Evolutionary conservation across 225 moss, liverwort and hornwort genomes (phyloP), one percentile per base, ranked within the genome.

Genomic region (Anthoceros angustus): DNA sequence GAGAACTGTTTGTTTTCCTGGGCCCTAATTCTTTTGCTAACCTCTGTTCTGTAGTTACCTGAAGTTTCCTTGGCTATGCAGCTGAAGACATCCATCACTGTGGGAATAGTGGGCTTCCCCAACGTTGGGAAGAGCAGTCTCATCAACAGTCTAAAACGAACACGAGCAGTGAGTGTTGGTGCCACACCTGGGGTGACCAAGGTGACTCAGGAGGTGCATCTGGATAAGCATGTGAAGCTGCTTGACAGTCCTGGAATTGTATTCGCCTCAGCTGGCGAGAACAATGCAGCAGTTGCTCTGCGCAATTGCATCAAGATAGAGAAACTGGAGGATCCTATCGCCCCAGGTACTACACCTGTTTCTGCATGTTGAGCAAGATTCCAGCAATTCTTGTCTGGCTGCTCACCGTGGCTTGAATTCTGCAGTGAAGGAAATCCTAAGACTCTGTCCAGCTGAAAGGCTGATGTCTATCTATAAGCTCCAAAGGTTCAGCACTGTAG

Each of bases 121-220:
- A 94, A 94, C 74, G 93, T 94, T 67, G 93, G 93, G 3, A 94
- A 90, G 77, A 90, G 93, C 78, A 90, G 90, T 62, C 25, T 94
- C 24, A 78, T 94, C 65, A 94, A 90, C 74, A 90, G 90, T 74
- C 69, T 94, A 62, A 94, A 94, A 74, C 80, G 90, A 71, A 80
- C 77, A 9, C 83, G 84, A 69, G 88, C 83, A 8, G 88, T 79
- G n/a, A 80, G 75, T 62, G 90, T 88, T 49, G 87, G 90, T 70
- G 76, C 80, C 7, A 78, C 83, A 40, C 93, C 93, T 43, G 90
- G 93, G 71, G 74, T 94, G 6, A 87, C 90, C 0, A 94, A 86
- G 73, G 80, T 82, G 16, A 83, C 86, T 84, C 90, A 90, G 67
- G 93, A 94, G 72, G 69, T 94, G 62, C 82, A 83, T 55, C 69